Base-by-base conservation (phyloP, 2,329 filamentous ascomycete species). In the Aspergillus glaucus region DNA sequence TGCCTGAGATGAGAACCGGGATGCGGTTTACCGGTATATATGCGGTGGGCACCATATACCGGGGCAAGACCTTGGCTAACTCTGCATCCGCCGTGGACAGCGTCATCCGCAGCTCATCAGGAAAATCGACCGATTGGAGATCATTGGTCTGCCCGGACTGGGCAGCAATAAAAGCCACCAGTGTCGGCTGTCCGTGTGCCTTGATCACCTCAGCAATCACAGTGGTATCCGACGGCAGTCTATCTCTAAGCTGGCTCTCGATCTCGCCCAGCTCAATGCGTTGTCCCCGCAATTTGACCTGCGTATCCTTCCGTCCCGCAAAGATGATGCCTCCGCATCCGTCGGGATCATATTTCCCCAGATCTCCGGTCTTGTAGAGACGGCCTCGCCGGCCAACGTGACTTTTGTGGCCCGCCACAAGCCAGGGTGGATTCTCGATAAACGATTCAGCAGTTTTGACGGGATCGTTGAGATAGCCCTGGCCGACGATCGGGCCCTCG, bases 201-300 rank as follows among this genome's bases (percentile, higher is more conserved):
- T 51, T 53, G 55, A 79, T 74, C 10, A 79, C 74, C 54, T 79
- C 77, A 2, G 69, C 73, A 22, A 77, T 73, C 0, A 78, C 66
- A 3, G 68, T 70, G 9, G 61, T 50, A 6, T 62, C 59, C 1
- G 61, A 50, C 6, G 61, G 60, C n/a, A 69, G 49, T 36, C 58
- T 51, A 10, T 54, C 58, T 32, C 56, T 58, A 14, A 68, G 55
- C 17, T 68, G 64, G 49, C 63, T 64, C 50, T 73, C 70, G 6
- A 73, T 65, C 47, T 72, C 70, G 2, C 67, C 70, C 2, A 71
- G 60, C 48, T 73, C 70, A 62, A 73, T 62, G 30, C 70, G 68
- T 43, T 73, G 70, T 14, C 70, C 70, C 6, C 67, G 64, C 7
- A 73, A 32, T 48, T 73, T 73, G 42, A 73, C 67, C 49, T 73